phyloP scores from a whole-genome alignment of 2,329 filamentous ascomycete species.

The Fusarium neocosmosporiellum region DNA sequence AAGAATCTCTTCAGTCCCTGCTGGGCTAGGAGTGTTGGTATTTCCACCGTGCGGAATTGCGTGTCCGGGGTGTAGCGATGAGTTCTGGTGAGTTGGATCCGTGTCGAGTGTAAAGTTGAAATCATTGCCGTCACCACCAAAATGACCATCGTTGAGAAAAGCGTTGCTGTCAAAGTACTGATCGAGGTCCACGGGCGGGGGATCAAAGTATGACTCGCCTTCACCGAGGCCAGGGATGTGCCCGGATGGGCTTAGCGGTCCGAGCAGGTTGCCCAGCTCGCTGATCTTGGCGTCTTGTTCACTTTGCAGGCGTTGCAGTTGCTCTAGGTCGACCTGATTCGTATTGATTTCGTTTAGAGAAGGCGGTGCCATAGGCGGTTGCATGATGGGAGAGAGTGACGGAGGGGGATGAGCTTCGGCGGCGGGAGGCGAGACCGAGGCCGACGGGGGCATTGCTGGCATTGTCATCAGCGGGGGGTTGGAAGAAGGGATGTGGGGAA shows the following conservation, averaged over 20 bases:
- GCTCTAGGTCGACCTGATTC: conserved; percentile 81
- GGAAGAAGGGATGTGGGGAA: conserved; percentile 21
- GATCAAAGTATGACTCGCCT: conserved; percentile 50
- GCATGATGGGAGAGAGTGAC: conserved; percentile 63
- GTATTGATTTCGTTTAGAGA: conserved; percentile 73
- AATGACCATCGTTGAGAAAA: conserved; percentile 52
- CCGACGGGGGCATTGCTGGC: conserved; percentile 34
- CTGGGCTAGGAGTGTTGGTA: conserved; percentile 57
- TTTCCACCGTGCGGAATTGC: conserved; percentile 8
- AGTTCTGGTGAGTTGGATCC: conserved; percentile 43
- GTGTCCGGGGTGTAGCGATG: conserved; percentile 47
- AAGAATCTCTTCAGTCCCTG: conserved; percentile 62
- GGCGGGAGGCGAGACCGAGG: conserved; percentile 43
- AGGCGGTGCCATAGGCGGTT: conserved; percentile 55
- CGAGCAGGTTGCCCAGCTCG: conserved; percentile 77
- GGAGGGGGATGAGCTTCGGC: conserved; percentile 42
- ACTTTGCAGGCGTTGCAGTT: conserved; percentile 80
- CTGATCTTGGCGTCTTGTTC: conserved; percentile 83
- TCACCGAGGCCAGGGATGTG: conserved; percentile 77
- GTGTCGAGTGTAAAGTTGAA: conserved; percentile 64
- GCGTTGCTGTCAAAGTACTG: conserved; percentile 62
- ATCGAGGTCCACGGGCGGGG: conserved; percentile 59
- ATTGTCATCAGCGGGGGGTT: conserved; percentile 27
- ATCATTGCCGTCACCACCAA: conserved; percentile 57
- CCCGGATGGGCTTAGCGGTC: conserved; percentile 83